Evolutionary conservation across 176 grass and related monocot species (phyloP).

Genomic region (Avena insularis): DNA sequence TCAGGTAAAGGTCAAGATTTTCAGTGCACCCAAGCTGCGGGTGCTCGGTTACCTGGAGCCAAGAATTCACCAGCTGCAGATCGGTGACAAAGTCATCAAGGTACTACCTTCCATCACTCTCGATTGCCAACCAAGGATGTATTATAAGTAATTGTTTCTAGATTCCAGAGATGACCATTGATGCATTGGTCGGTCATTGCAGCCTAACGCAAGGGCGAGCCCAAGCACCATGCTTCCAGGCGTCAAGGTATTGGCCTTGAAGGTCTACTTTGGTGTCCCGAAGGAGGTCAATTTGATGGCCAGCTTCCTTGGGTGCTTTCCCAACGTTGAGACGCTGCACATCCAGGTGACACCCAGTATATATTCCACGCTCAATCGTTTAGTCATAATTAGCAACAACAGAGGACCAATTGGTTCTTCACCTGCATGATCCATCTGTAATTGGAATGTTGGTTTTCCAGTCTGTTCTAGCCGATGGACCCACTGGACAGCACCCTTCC

Average conservation of each 20-base stretch:
- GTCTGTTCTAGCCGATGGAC: slow-evolving; percentile 2
- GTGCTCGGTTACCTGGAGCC: slow-evolving; percentile 35
- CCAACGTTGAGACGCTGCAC: slow-evolving; percentile 35
- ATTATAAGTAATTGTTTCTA: neutral
- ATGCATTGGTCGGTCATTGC: neutral
- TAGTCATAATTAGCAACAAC: neutral
- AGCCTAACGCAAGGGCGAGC: slow-evolving; percentile 8
- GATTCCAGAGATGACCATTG: neutral
- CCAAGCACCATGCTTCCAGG: slow-evolving; percentile 2
- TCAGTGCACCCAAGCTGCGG: neutral
- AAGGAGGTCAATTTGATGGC: slow-evolving; percentile 21
- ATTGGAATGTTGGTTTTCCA: neutral
- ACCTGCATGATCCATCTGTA: neutral
- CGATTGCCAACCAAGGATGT: neutral
- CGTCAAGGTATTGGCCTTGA: slow-evolving; percentile 33
- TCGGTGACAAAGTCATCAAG: slow-evolving; percentile 32
- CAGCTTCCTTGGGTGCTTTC: slow-evolving; percentile 49
- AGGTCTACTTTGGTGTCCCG: neutral
- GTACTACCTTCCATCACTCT: neutral
- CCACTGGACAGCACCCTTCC: neutral
- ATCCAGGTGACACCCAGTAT: slow-evolving; percentile 9
- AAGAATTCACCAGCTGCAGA: slow-evolving; percentile 4
- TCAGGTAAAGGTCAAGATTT: slow-evolving; percentile 8
- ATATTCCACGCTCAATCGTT: neutral
- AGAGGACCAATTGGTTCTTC: neutral